Evolutionary conservation across 2,329 filamentous ascomycete species (phyloP), one percentile per base, ranked within the genome.

Genomic region (Thelonectria blattea): DNA sequence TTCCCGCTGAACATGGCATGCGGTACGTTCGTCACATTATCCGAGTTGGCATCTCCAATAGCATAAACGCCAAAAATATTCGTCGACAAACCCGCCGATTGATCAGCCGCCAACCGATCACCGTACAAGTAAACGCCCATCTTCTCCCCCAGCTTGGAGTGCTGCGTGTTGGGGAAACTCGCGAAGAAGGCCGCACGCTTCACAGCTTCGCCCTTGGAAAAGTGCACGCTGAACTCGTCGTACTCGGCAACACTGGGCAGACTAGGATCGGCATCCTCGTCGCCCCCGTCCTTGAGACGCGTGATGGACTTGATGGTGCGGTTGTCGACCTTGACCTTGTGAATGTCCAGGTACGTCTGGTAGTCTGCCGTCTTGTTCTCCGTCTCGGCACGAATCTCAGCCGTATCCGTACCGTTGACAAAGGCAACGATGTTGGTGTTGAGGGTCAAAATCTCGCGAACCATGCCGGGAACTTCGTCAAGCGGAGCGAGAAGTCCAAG

Each of bases 1-100:
- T 88, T 88, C 3, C 85, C 86, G 12, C 76, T 83, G 67, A 78
- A 88, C 67, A 88, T 79, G 0, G 86, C 86, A 62, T 88, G 85
- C 0, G 85, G 85, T 1, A 88, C 81, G 63, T 88, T 88, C 3
- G 85, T 87, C 9, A 78, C 75, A n/a, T 82, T 81, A 54, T 88
- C 85, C 32, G 80, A 81, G 72, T 88, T 88, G 12, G 81, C 81
- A 63, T 88, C 86, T 0, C 86, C 86, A 18, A 88, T 72, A 5
- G 83, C 85, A 65, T 82, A 88, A 0, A 88, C 80, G 1, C 85
- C 84, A 0, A 74, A 68, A 4, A 86, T 67, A 53, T 80, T 88
- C 1, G 85, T 87, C 14, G 75, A 66, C 60, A 84, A 75, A 0
- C 80, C 82, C n/a, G 73, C 75, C 2, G 72, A 60, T 0, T 42